These are phyloP conservation scores for Chlorella ohadii DNA, from an alignment of 139 green algal species.

Conservation along the genomic window DNA sequence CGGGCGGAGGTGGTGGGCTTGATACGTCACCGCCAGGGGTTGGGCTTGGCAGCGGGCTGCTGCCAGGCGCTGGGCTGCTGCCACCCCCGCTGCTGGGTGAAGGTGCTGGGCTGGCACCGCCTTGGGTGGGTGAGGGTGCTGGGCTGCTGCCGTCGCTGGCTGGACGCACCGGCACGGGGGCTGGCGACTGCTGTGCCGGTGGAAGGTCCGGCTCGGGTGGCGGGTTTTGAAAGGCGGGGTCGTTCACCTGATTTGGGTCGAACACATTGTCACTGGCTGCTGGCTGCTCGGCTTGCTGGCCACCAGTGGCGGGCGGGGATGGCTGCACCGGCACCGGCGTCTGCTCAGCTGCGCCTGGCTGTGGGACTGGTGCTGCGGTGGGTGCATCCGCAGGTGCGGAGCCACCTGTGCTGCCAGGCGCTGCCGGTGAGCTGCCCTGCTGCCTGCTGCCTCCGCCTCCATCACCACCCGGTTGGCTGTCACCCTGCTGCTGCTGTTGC, in stretches of 20 bases:
- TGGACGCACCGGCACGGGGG: not conserved
- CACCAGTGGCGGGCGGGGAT: not conserved
- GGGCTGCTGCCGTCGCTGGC: too few species aligned
- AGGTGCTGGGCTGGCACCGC: not conserved
- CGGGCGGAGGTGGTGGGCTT: not conserved
- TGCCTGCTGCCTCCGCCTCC: not conserved
- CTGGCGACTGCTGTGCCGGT: not conserved
- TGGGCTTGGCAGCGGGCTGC: not conserved
- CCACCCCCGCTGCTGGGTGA: not conserved
- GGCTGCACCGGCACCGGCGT: not conserved
- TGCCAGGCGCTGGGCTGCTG: too few species aligned
- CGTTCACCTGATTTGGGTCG: not conserved
- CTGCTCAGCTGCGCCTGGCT: not conserved
- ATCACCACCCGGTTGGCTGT: too few species aligned
- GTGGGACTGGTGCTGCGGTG: not conserved
- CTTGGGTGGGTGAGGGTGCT: too few species aligned
- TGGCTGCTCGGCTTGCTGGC: not conserved
- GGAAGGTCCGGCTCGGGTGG: conserved; percentile 5
- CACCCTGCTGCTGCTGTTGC: too few species aligned
- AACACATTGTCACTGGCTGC: not conserved
- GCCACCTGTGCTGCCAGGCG: too few species aligned
- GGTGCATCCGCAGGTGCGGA: too few species aligned
- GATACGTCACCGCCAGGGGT: not conserved
- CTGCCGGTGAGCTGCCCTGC: not conserved
- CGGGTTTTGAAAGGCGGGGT: conserved; percentile 13